Conservation (phyloP, 1,284 basidiomycete genomes). For the Cerioporus squamosus region DNA sequence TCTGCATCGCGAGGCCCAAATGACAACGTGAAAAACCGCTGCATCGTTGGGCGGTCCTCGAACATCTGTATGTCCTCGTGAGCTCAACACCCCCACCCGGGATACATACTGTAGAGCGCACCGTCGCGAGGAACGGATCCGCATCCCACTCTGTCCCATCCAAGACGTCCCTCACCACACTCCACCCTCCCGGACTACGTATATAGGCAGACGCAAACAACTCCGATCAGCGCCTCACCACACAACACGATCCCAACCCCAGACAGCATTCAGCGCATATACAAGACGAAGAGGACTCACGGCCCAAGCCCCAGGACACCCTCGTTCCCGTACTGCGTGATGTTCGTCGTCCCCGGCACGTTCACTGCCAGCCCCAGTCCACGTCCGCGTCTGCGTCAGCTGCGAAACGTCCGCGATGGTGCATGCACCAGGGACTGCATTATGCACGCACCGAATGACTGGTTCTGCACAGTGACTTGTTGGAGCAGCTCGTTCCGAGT, state of each 20-base stretch:
- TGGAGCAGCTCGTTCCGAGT: too few species aligned
- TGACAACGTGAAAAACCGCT: not conserved
- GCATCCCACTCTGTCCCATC: not conserved
- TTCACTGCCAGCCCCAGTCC: not conserved
- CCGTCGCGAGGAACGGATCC: not conserved
- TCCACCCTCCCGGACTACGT: conserved; percentile 9
- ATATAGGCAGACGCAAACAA: not conserved
- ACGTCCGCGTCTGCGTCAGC: too few species aligned
- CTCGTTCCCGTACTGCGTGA: conserved; percentile 6
- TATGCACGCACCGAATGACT: conserved; percentile 8
- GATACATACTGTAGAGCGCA: not conserved
- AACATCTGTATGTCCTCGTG: not conserved
- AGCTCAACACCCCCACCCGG: not conserved
- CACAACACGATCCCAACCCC: not conserved
- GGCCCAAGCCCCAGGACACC: conserved; percentile 6
- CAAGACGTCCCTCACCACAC: not conserved
- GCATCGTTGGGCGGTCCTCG: not conserved
- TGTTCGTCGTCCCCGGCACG: conserved; percentile 4
- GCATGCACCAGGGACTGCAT: not conserved
- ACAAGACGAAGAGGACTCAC: not conserved
- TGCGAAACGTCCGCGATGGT: not conserved
- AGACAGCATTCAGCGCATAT: too few species aligned
- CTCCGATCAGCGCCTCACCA: not conserved
- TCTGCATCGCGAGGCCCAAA: not conserved
- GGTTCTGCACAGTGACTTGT: not conserved